Conservation (phyloP, 2,329 filamentous ascomycete genomes). For the Alternaria gansuensis region DNA sequence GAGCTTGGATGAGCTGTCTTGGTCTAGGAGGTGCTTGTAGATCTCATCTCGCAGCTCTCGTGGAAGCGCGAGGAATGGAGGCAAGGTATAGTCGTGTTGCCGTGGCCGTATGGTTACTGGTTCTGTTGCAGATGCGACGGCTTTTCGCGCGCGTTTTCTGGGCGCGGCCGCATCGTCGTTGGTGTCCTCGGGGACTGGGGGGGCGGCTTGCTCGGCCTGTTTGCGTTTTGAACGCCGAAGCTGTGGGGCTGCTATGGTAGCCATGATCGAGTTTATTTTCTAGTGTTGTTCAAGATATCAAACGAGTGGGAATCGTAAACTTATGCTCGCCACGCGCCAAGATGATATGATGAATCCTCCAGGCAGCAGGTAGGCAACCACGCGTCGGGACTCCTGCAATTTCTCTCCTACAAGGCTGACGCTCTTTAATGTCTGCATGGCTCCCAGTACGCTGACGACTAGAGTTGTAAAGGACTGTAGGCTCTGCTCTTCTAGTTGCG, state of each 20-base stretch:
- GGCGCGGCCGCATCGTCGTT: not conserved
- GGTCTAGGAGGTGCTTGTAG: conserved; percentile 24
- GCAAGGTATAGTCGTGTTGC: not conserved
- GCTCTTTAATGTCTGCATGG: not conserved
- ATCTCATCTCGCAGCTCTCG: conserved; percentile 32
- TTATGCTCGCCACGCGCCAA: not conserved
- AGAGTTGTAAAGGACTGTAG: too few species aligned
- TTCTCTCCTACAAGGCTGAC: too few species aligned
- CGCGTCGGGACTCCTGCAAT: not conserved
- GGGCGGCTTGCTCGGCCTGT: not conserved
- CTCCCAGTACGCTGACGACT: too few species aligned
- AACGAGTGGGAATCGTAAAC: not conserved
- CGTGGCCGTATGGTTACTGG: not conserved
- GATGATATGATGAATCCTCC: not conserved
- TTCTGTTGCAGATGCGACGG: not conserved
- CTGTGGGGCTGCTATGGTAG: not conserved
- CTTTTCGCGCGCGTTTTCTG: conserved; percentile 10
- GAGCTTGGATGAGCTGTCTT: conserved; percentile 9
- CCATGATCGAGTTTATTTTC: not conserved
- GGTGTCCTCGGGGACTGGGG: not conserved
- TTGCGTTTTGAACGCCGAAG: conserved; percentile 15
- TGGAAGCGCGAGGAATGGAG: conserved; percentile 26
- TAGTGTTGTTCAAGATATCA: not conserved
- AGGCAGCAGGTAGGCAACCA: conserved; percentile 20
- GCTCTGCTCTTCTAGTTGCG: too few species aligned